Conservation (phyloP, 306 rosid genomes). For the Cicer chorassanicum region DNA sequence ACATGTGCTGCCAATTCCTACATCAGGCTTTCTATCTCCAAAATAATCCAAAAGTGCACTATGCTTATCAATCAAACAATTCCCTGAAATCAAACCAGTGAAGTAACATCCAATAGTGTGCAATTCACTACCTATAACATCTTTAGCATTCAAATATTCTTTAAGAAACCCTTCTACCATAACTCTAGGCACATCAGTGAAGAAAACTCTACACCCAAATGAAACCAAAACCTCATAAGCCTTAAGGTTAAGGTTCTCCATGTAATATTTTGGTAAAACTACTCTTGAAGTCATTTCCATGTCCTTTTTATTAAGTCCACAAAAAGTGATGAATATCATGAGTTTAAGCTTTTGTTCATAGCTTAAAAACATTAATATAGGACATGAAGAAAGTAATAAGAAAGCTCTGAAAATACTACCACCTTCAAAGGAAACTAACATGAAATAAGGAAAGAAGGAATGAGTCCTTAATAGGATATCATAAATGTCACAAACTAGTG, state of each 20-base stretch:
- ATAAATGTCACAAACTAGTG: slow-evolving; percentile 61
- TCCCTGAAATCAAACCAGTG: slow-evolving; percentile 26
- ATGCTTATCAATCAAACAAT: slow-evolving; percentile 37
- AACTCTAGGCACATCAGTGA: slow-evolving; percentile 37
- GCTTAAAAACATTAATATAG: slow-evolving; percentile 46
- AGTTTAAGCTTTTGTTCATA: slow-evolving; percentile 38
- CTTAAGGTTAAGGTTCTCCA: slow-evolving; percentile 40
- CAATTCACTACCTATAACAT: slow-evolving; percentile 35
- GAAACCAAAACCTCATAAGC: slow-evolving; percentile 40
- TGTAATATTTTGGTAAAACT: slow-evolving; percentile 39
- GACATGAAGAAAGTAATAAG: slow-evolving; percentile 61
- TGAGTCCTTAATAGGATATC: slow-evolving; percentile 53
- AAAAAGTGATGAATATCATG: slow-evolving; percentile 44
- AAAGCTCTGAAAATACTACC: slow-evolving; percentile 74
- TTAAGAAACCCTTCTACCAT: slow-evolving; percentile 43
- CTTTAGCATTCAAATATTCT: slow-evolving; percentile 41
- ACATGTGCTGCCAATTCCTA: slow-evolving; percentile 33
- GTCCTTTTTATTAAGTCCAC: slow-evolving; percentile 40
- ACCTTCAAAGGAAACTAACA: slow-evolving; percentile 83
- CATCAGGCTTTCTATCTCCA: slow-evolving; percentile 35
- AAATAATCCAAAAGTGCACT: slow-evolving; percentile 26
- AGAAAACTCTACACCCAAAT: slow-evolving; percentile 28
- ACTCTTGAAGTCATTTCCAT: slow-evolving; percentile 39
- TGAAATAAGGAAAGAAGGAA: slow-evolving; percentile 82
- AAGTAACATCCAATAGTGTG: slow-evolving; percentile 36